These are phyloP conservation scores for Citrus hindsii DNA, from an alignment of 345 rosid genomes.

Conservation along the genomic window DNA sequence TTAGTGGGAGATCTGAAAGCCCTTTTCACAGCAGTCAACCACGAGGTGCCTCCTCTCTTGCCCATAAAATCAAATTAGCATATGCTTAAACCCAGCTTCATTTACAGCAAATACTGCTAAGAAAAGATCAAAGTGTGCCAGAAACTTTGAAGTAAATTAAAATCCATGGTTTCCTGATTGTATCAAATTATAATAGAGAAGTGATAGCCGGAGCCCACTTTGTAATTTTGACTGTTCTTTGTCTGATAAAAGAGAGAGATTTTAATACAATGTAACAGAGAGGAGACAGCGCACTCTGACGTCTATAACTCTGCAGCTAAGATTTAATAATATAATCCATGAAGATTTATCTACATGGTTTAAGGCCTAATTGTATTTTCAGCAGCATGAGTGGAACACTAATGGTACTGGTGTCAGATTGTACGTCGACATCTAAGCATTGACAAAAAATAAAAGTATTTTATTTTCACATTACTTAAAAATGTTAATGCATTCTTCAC, in stretches of 20 bases:
- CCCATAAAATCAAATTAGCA: slow-evolving; percentile 36
- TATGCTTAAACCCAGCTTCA: slow-evolving; percentile 18
- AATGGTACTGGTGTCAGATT: slow-evolving; percentile 7
- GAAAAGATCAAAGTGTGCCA: slow-evolving; percentile 7
- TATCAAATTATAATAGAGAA: background rate
- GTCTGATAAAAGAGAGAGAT: background rate
- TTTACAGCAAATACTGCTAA: slow-evolving; percentile 20
- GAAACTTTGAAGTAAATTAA: background rate
- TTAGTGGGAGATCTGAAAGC: slow-evolving; percentile 85
- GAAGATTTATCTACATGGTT: background rate
- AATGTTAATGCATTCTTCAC: background rate
- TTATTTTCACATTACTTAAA: no score
- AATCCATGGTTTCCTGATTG: slow-evolving; percentile 4
- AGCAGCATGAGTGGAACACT: background rate
- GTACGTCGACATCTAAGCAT: background rate
- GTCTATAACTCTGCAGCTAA: background rate
- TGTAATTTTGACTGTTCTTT: background rate
- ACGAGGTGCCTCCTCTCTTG: slow-evolving; percentile 70
- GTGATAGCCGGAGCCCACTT: slow-evolving; percentile 2
- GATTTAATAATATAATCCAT: slow-evolving; percentile 10
- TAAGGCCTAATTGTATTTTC: background rate
- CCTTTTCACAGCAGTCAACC: slow-evolving; percentile 88
- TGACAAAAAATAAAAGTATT: background rate
- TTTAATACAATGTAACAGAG: slow-evolving; percentile 4
- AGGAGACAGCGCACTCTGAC: background rate